Conservation (phyloP, 2,329 filamentous ascomycete species). For the Neofusicoccum sp. region DNA sequence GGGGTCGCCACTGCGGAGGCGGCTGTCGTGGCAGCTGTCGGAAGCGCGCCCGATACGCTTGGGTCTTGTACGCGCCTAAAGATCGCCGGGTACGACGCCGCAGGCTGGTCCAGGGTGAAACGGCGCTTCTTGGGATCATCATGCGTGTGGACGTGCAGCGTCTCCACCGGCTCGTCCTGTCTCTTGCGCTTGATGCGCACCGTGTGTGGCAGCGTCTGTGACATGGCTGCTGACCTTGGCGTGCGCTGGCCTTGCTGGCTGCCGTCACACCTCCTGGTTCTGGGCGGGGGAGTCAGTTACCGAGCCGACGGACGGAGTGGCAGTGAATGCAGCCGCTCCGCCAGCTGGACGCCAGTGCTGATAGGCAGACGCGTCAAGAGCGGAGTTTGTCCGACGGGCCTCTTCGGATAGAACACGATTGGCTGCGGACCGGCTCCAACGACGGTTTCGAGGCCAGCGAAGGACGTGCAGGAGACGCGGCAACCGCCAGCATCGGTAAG, state of each 20-base stretch:
- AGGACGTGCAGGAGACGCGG: background rate
- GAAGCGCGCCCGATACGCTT: background rate
- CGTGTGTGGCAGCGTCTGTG: slow-evolving; percentile 18
- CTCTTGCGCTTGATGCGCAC: slow-evolving; percentile 53
- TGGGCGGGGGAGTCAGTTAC: background rate
- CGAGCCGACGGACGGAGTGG: background rate
- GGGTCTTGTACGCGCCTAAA: slow-evolving; percentile 20
- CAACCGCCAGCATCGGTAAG: background rate
- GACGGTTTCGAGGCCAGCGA: background rate
- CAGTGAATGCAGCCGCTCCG: background rate
- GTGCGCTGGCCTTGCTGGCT: background rate
- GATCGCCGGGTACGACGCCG: slow-evolving; percentile 21
- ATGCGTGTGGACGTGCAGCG: slow-evolving; percentile 41
- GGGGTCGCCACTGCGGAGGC: background rate
- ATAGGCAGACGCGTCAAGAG: background rate
- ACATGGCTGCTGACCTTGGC: slow-evolving; percentile 1
- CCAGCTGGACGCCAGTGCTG: background rate
- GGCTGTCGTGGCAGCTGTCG: background rate
- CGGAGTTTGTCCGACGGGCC: too few relatives aligned
- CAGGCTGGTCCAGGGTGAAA: slow-evolving; percentile 14
- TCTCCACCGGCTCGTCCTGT: slow-evolving; percentile 56
- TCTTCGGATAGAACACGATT: background rate
- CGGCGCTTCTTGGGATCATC: slow-evolving; percentile 17
- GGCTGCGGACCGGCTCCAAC: background rate
- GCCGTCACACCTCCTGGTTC: background rate